phyloP scores from a whole-genome alignment of 129 eudicot species.

The Mikania micrantha region DNA sequence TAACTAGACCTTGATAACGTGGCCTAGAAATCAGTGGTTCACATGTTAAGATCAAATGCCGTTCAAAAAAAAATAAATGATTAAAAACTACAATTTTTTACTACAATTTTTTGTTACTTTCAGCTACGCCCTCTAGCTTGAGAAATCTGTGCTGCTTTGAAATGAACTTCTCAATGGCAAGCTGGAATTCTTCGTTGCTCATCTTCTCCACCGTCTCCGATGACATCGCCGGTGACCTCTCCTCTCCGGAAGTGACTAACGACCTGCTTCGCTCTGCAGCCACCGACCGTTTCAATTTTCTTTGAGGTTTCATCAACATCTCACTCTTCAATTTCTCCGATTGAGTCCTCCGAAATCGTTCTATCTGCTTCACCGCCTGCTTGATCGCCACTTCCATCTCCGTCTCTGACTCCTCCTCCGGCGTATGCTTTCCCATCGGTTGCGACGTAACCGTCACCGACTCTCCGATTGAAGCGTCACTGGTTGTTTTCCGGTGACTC shows the following conservation, averaged over 20 bases:
- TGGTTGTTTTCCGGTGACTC: not conserved
- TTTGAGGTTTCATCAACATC: constrained; percentile 23
- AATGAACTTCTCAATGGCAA: constrained; percentile 38
- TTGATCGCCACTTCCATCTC: constrained; percentile 34
- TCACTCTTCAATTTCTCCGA: constrained; percentile 50
- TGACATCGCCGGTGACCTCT: not conserved
- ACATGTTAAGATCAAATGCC: too few species aligned
- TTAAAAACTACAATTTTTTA: not conserved
- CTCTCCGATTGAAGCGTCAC: not conserved
- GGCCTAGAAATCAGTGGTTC: too few species aligned
- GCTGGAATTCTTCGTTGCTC: constrained; percentile 41
- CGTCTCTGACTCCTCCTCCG: constrained; percentile 26
- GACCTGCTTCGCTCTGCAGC: constrained; percentile 25
- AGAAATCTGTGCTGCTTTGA: constrained; percentile 32
- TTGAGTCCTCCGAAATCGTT: constrained; percentile 53
- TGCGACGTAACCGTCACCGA: not conserved
- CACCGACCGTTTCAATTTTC: constrained; percentile 56
- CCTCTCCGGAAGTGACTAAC: not conserved
- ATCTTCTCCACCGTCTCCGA: constrained; percentile 30
- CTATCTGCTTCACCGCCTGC: constrained; percentile 50
- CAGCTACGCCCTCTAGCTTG: constrained; percentile 28
- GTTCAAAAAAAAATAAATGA: too few species aligned
- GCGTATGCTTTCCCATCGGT: not conserved
- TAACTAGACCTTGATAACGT: too few species aligned
- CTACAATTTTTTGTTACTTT: not conserved